Evolutionary conservation across 176 grass and related monocot genomes (phyloP).

Genomic region (sorghum (Sorghum bicolor)): DNA sequence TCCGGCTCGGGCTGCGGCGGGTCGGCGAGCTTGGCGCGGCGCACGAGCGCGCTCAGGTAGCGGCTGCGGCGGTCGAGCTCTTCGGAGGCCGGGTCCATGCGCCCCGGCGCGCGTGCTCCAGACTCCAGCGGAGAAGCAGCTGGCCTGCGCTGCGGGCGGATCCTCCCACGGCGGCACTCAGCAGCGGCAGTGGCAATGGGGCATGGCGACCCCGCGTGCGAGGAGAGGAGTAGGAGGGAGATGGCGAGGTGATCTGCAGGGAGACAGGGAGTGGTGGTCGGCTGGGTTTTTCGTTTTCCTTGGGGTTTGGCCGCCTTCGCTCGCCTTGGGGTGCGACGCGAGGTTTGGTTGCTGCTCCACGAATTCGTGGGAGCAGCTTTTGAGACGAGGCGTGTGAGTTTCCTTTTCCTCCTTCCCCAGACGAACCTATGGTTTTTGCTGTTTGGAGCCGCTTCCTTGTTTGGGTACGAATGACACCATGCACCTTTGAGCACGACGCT

Average conservation of each 20-base stretch:
- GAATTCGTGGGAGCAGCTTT: constrained; percentile 59
- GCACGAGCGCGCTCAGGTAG: constrained; percentile 77
- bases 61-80: constrained; percentile 89
- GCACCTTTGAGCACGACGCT: background rate
- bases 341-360: constrained; percentile 37
- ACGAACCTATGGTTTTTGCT: background rate
- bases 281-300: constrained; percentile 24
- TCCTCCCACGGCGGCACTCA: background rate
- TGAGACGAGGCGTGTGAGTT: constrained; percentile 14
- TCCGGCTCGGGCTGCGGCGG: constrained; percentile 12
- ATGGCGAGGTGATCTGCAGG: constrained; percentile 1
- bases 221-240: background rate
- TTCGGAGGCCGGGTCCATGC: constrained; percentile 58
- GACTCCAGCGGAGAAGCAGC: background rate
- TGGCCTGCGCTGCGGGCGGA: background rate
- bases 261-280: background rate
- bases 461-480: background rate
- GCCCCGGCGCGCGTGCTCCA: background rate
- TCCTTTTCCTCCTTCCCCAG: background rate
- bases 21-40: constrained; percentile 66
- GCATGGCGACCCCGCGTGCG: background rate
- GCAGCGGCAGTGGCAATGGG: constrained; percentile 6
- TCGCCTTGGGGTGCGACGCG: background rate
- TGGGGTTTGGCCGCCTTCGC: background rate
- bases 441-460: background rate